Evolutionary conservation across 1,284 basidiomycete genomes (phyloP).

Genomic region (Exobasidium cylindrosporum): DNA sequence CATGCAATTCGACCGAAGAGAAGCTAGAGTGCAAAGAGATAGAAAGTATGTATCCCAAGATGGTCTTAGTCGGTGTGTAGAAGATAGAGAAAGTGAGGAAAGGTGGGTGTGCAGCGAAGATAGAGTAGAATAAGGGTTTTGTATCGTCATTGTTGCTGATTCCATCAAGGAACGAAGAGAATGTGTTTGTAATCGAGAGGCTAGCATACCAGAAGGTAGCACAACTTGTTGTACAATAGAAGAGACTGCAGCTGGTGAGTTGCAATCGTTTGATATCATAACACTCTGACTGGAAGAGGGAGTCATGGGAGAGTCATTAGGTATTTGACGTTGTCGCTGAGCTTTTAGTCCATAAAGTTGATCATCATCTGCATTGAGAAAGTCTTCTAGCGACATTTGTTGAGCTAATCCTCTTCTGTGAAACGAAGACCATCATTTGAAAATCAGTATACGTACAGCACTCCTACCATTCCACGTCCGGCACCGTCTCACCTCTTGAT

Average conservation of each 20-base stretch:
- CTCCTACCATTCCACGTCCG: too few relatives aligned
- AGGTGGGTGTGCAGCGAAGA: slow-evolving; percentile 65
- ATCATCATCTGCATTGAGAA: slow-evolving; percentile 43
- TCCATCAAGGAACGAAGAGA: slow-evolving; percentile 26
- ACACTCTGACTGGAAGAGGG: background rate
- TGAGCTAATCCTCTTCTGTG: background rate
- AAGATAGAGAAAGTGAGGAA: slow-evolving; percentile 68
- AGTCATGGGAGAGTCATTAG: background rate
- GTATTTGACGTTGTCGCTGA: background rate
- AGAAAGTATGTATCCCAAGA: slow-evolving; percentile 54
- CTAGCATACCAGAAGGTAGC: slow-evolving; percentile 6
- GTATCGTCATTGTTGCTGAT: slow-evolving; percentile 64
- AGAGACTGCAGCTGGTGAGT: background rate
- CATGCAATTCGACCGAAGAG: slow-evolving; percentile 63
- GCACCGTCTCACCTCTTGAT: slow-evolving; percentile 3
- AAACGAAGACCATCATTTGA: background rate
- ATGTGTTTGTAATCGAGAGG: slow-evolving; percentile 18
- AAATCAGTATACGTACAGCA: background rate
- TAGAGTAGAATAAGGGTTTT: slow-evolving; percentile 68
- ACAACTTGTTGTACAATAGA: slow-evolving; percentile 15
- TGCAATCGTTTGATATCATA: background rate
- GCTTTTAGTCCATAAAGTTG: slow-evolving; percentile 23
- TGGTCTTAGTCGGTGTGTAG: slow-evolving; percentile 71
- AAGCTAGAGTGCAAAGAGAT: slow-evolving; percentile 50
- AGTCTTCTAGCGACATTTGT: slow-evolving; percentile 35